A percentile compares a stretch with the other conserved stretches of the same genome.
Conservation (phyloP, 768 basidiomycete genomes). For the Suillus cothurnatus region DNA sequence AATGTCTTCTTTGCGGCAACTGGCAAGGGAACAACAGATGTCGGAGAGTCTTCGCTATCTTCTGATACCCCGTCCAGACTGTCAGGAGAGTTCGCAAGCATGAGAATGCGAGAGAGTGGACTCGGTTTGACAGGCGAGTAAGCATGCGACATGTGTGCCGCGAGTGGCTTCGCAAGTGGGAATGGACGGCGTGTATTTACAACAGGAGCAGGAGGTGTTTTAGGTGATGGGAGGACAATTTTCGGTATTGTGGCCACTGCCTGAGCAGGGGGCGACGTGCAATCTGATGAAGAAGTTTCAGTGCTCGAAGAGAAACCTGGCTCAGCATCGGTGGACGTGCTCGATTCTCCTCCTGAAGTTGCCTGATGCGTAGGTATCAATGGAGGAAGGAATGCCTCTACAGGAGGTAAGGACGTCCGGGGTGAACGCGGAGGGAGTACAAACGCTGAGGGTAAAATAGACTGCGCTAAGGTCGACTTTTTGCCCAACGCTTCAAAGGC, state of each 20-base stretch:
- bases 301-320: constrained; percentile 2
- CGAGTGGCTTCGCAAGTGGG: constrained; percentile 73
- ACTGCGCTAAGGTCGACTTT: constrained; percentile 35
- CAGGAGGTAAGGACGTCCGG: constrained; percentile 59
- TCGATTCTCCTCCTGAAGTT: neutral
- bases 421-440: constrained; percentile 81
- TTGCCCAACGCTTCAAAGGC: constrained; percentile 29
- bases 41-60: constrained; percentile 26
- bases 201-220: constrained; percentile 22
- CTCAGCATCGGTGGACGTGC: neutral
- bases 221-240: constrained; percentile 12
- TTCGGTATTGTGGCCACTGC: constrained; percentile 10
- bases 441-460: constrained; percentile 69
- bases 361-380: constrained; percentile 24
- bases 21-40: constrained; percentile 23
- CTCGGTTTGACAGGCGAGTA: constrained; percentile 83
- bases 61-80: constrained; percentile 29
- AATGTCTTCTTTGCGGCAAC: constrained; percentile 17
- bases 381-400: constrained; percentile 40
- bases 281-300: constrained; percentile 12
- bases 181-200: constrained; percentile 48
- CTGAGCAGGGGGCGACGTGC: constrained; percentile 23
- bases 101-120: constrained; percentile 77
- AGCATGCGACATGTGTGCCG: constrained; percentile 71
- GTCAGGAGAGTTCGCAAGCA: constrained; percentile 65